Conservation (phyloP, 495 filamentous ascomycete genomes). For the Cladorrhinum samala region DNA sequence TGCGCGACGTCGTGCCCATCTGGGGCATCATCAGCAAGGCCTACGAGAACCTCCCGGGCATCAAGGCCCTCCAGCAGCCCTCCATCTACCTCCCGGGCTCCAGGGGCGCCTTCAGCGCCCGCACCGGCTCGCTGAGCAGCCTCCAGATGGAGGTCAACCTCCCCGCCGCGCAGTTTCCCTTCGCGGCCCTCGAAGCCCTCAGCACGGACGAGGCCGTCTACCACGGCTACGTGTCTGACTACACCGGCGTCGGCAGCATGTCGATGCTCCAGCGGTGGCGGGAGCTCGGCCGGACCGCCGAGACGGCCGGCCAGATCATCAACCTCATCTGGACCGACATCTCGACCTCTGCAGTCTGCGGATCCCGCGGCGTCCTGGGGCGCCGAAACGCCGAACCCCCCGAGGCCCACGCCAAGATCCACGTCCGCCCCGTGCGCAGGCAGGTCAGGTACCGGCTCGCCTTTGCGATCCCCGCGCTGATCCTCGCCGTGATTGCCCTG, state of each 20-base stretch:
- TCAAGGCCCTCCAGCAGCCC: constrained; percentile 23
- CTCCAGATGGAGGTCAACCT: background rate
- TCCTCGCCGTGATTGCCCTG: background rate
- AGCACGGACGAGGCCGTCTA: background rate
- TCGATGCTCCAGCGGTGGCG: background rate
- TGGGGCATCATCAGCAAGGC: constrained; percentile 32
- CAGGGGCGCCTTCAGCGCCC: too few species aligned
- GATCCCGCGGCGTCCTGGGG: background rate
- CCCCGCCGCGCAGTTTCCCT: background rate
- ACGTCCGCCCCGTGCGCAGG: background rate
- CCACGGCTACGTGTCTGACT: background rate
- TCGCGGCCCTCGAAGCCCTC: background rate
- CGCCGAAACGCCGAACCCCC: background rate
- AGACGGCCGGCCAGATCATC: background rate
- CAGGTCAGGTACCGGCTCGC: background rate
- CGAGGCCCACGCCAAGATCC: background rate
- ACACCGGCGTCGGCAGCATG: background rate
- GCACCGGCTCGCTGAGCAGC: background rate
- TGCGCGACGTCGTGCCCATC: constrained; percentile 22
- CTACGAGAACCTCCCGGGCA: constrained; percentile 22
- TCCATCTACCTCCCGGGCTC: constrained; percentile 26
- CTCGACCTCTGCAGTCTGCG: background rate
- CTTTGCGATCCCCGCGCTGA: background rate
- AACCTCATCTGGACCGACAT: background rate
- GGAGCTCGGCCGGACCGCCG: background rate